Percentiles rank a stretch among this genome's conserved stretches.
Evolutionary conservation across 192 early-diverging fungal genomes (phyloP).

Genomic region (Backusella circina): DNA sequence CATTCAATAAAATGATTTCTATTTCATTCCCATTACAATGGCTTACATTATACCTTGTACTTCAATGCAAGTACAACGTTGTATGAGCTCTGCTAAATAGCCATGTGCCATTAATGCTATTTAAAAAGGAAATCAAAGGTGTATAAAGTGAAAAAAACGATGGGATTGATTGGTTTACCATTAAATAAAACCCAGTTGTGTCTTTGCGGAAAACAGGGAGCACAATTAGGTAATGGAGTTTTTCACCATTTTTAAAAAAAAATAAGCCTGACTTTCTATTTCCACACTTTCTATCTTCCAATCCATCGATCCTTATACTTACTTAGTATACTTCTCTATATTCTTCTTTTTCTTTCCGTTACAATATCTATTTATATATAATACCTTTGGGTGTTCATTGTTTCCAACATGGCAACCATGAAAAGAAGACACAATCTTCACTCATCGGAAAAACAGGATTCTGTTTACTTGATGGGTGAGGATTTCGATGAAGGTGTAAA

Average conservation of each 20-base stretch:
- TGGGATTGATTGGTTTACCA: not conserved
- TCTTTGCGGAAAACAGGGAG: not conserved
- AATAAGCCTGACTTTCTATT: not conserved
- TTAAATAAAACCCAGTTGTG: not conserved
- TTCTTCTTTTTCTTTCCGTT: not conserved
- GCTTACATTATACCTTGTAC: not conserved
- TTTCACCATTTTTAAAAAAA: not conserved
- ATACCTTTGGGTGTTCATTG: not conserved
- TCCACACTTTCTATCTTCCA: not conserved
- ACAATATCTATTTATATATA: not conserved
- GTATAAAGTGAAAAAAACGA: not conserved
- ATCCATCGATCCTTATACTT: not conserved
- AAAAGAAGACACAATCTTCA: constrained; percentile 28
- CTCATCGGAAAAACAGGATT: not conserved
- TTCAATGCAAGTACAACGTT: not conserved
- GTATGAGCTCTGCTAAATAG: not conserved
- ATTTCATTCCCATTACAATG: not conserved
- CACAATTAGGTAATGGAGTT: not conserved
- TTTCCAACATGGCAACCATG: constrained; percentile 23
- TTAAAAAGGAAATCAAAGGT: not conserved
- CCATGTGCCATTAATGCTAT: not conserved
- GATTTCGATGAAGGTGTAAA: constrained; percentile 6
- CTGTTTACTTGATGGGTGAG: constrained; percentile 2
- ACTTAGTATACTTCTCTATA: not conserved
- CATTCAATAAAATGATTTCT: too few species aligned